These are phyloP conservation scores for Quillaja saponaria DNA, from an alignment of 306 rosid species.

Conservation along the genomic window DNA sequence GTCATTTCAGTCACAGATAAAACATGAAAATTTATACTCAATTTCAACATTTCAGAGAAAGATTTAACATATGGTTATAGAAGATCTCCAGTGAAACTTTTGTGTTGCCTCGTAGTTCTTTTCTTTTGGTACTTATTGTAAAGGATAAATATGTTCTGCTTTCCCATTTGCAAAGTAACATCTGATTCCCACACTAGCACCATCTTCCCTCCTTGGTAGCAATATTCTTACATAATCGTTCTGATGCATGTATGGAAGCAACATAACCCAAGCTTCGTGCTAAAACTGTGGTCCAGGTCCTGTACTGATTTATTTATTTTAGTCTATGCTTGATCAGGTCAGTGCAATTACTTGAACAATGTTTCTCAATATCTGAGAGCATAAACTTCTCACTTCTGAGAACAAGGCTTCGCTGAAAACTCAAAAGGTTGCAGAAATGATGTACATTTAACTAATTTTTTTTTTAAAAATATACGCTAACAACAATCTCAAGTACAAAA, in stretches of 20 bases:
- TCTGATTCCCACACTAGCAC: background rate
- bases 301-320: too few relatives aligned
- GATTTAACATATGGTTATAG: too few relatives aligned
- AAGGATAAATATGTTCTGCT: too few relatives aligned
- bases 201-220: background rate
- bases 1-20: too few relatives aligned
- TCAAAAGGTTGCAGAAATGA: background rate
- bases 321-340: background rate
- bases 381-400: background rate
- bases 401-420: too few relatives aligned
- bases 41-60: too few relatives aligned
- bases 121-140: too few relatives aligned
- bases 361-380: background rate
- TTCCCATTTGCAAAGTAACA: background rate
- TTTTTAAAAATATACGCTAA: background rate
- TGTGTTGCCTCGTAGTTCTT: too few relatives aligned
- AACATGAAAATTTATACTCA: too few relatives aligned
- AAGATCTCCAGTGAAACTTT: too few relatives aligned
- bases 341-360: background rate
- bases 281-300: background rate
- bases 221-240: conserved; percentile 1
- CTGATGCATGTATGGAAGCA: background rate
- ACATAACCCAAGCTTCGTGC: background rate
- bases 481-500: background rate
- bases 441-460: background rate